Percentiles rank a stretch among this genome's conserved stretches.
These are phyloP conservation scores for Mortierella sp. DNA, from an alignment of 371 early-diverging fungal species.

Conservation along the genomic window DNA sequence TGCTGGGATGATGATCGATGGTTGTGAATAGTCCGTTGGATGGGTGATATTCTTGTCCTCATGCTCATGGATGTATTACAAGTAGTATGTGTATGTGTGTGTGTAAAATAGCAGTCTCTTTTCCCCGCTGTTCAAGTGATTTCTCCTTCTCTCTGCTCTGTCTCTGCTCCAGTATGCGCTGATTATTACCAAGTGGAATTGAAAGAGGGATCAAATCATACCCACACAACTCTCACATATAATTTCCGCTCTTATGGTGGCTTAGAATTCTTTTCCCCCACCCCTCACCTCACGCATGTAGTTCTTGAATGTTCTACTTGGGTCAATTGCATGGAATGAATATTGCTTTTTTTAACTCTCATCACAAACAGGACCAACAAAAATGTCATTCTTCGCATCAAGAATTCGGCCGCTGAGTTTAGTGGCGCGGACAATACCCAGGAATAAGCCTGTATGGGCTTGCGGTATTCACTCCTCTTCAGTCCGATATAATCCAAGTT, in stretches of 20 bases:
- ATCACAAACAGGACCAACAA: conserved; percentile 1
- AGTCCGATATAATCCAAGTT: conserved; percentile 8
- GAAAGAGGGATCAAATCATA: conserved; percentile 32
- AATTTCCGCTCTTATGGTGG: not conserved
- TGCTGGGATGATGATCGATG: conserved; percentile 7
- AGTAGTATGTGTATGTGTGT: conserved; percentile 3
- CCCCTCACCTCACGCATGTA: not conserved
- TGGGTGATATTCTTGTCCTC: not conserved
- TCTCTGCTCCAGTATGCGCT: not conserved
- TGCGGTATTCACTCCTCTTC: conserved; percentile 17
- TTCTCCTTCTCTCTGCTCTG: not conserved
- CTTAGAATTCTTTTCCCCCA: not conserved
- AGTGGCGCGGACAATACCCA: conserved; percentile 17
- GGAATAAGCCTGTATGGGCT: conserved; percentile 22
- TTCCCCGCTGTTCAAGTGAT: not conserved
- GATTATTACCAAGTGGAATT: conserved; percentile 49
- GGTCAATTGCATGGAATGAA: not conserved
- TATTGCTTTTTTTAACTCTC: not conserved
- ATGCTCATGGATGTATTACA: conserved; percentile 13
- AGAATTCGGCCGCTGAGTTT: conserved; percentile 18
- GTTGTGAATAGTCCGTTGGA: not conserved
- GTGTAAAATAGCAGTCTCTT: conserved; percentile 8
- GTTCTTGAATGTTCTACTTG: not conserved
- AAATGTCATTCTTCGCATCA: conserved; percentile 23
- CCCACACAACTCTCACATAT: not conserved